A percentile compares a stretch with the other conserved stretches of the same genome.
These are phyloP conservation scores for Trichoderma lentiforme DNA, from an alignment of 2,329 filamentous ascomycete species.

Conservation along the genomic window DNA sequence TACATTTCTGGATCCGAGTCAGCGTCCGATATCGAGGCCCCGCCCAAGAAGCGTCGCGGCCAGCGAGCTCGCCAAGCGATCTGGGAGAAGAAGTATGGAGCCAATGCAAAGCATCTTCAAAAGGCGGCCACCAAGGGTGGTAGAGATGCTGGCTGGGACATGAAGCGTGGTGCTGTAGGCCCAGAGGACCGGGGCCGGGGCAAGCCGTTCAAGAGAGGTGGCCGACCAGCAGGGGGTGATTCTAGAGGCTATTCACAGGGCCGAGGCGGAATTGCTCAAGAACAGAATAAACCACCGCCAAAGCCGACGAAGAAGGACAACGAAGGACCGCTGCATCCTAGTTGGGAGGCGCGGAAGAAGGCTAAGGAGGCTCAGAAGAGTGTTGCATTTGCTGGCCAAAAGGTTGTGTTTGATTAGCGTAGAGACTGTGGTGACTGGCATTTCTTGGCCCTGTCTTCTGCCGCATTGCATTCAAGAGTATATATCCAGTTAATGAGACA, in stretches of 20 bases:
- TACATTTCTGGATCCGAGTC: constrained; percentile 76
- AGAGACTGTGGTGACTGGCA: not conserved
- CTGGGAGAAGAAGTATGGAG: constrained; percentile 76
- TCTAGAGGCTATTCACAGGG: constrained; percentile 1
- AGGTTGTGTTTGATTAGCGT: constrained; percentile 27
- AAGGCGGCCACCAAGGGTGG: constrained; percentile 33
- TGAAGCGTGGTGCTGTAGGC: constrained; percentile 52
- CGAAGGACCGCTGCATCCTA: constrained; percentile 52
- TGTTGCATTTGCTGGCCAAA: constrained; percentile 24
- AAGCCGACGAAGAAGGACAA: constrained; percentile 43
- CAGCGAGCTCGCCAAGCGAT: constrained; percentile 76
- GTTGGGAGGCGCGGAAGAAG: constrained; percentile 27
- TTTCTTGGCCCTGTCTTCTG: not conserved
- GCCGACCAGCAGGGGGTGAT: constrained; percentile 23
- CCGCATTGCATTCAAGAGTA: not conserved
- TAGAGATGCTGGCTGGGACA: constrained; percentile 56
- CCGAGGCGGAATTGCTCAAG: not conserved
- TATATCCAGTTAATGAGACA: not conserved
- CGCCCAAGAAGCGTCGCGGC: constrained; percentile 61
- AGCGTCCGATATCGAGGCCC: constrained; percentile 63
- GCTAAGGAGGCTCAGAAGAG: constrained; percentile 24
- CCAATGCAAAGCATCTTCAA: constrained; percentile 64
- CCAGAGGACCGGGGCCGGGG: constrained; percentile 33
- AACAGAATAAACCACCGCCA: constrained; percentile 23
- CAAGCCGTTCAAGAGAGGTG: constrained; percentile 54